phyloP scores from a whole-genome alignment of 768 basidiomycete species.

The Glaciozyma antarctica region DNA sequence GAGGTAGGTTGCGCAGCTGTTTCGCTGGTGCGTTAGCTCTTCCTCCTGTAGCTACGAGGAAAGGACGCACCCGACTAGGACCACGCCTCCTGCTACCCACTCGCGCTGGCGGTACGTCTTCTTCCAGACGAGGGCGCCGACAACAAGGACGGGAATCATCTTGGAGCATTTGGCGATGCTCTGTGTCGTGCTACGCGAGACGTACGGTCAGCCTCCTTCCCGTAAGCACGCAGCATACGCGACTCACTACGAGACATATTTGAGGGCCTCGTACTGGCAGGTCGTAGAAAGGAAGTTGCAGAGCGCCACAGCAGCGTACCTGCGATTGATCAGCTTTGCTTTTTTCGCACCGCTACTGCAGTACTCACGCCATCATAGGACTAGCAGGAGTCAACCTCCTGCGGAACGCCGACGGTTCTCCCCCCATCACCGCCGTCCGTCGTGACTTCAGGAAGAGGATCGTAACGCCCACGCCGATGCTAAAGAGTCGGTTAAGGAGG shows the following conservation, averaged over 20 bases:
- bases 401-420: not conserved
- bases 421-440: not conserved
- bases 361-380: conserved; percentile 1
- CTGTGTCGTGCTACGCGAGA: not conserved
- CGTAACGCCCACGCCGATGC: conserved; percentile 21
- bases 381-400: conserved; percentile 6
- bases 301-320: conserved; percentile 28
- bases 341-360: not conserved
- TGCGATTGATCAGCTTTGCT: not conserved
- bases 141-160: conserved; percentile 36
- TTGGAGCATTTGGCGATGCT: conserved; percentile 31
- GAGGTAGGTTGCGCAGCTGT: conserved; percentile 31
- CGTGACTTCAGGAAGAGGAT: conserved; percentile 21
- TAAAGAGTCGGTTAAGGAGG: conserved; percentile 32
- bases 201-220: not conserved
- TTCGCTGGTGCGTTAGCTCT: not conserved
- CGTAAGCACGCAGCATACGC: not conserved
- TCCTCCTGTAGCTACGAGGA: too few species aligned
- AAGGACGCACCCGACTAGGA: conserved; percentile 20
- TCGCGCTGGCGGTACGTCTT: conserved; percentile 28
- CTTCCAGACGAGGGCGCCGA: conserved; percentile 28
- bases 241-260: conserved; percentile 5
- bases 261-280: conserved; percentile 30
- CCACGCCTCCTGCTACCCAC: conserved; percentile 30
- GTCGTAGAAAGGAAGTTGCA: conserved; percentile 32